phyloP scores from a whole-genome alignment of 75 land plant genomes.

The Picea sitchensis region DNA sequence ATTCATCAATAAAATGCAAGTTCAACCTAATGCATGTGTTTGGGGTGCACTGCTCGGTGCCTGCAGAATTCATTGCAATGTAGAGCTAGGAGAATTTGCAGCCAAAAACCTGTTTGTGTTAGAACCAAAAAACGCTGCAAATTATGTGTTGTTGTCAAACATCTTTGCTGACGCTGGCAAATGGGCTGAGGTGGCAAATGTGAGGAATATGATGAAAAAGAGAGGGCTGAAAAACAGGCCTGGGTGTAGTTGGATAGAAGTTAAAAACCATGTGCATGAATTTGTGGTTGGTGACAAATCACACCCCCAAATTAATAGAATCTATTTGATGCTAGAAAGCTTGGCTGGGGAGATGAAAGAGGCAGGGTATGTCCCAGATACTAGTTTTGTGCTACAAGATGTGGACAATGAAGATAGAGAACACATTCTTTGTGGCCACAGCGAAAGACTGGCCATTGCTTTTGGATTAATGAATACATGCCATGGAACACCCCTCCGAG shows the following conservation, averaged over 20 bases:
- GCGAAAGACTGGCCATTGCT: constrained; percentile 34
- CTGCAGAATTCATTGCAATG: constrained; percentile 25
- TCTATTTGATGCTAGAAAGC: constrained; percentile 17
- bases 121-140: constrained; percentile 19
- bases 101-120: background rate
- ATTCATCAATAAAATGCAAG: constrained; percentile 39
- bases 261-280: constrained; percentile 7
- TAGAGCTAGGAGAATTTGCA: constrained; percentile 33
- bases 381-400: constrained; percentile 3
- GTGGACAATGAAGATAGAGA: constrained; percentile 9
- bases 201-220: constrained; percentile 6
- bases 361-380: constrained; percentile 16
- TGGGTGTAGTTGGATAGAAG: constrained; percentile 17
- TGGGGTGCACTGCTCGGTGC: constrained; percentile 42
- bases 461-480: constrained; percentile 29
- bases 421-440: constrained; percentile 12
- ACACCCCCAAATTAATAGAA: constrained; percentile 8
- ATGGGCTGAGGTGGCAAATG: constrained; percentile 17
- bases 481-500: constrained; percentile 16
- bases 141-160: constrained; percentile 24
- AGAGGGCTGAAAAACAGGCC: constrained; percentile 11
- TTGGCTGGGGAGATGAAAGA: constrained; percentile 9
- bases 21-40: constrained; percentile 29
- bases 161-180: constrained; percentile 22
- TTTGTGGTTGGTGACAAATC: constrained; percentile 15